phyloP scores from a whole-genome alignment of 2,329 filamentous ascomycete genomes.

The Epichloe sp. region DNA sequence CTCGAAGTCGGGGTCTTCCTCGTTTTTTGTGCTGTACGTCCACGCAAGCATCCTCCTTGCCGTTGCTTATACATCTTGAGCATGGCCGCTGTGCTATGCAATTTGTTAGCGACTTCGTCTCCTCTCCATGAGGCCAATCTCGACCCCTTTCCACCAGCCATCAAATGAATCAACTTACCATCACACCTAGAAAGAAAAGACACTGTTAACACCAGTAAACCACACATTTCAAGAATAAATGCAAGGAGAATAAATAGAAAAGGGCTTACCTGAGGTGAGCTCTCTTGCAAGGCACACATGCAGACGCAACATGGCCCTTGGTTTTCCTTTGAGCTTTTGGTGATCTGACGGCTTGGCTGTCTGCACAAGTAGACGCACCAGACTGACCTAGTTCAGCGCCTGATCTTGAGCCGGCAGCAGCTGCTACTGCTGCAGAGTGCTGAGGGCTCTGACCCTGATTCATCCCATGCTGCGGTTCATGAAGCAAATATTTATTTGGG shows the following conservation, averaged over 20 bases:
- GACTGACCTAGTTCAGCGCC: slow-evolving; percentile 12
- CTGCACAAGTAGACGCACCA: slow-evolving; percentile 25
- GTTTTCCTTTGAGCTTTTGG: slow-evolving; percentile 53
- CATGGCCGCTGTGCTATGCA: slow-evolving; percentile 59
- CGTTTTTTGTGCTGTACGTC: slow-evolving; percentile 86
- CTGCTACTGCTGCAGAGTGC: slow-evolving; percentile 10
- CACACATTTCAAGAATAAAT: neutral
- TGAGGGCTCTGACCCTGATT: slow-evolving; percentile 5
- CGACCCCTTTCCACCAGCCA: neutral
- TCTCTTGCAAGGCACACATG: slow-evolving; percentile 75
- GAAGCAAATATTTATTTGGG: slow-evolving; percentile 13
- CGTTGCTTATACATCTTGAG: slow-evolving; percentile 62
- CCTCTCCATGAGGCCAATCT: neutral
- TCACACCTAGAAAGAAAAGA: neutral
- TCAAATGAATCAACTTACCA: neutral
- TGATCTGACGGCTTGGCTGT: slow-evolving; percentile 35
- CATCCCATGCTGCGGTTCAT: slow-evolving; percentile 6
- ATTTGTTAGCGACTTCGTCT: slow-evolving; percentile 19
- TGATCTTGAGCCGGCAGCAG: slow-evolving; percentile 7
- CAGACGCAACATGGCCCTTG: slow-evolving; percentile 72
- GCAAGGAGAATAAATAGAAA: neutral
- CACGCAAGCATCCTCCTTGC: slow-evolving; percentile 67
- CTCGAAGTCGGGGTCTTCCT: slow-evolving; percentile 62
- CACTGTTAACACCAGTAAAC: neutral
- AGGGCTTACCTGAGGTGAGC: slow-evolving; percentile 57